phyloP scores from a whole-genome alignment of 2,329 filamentous ascomycete genomes.

The Trichoderma sp. region DNA sequence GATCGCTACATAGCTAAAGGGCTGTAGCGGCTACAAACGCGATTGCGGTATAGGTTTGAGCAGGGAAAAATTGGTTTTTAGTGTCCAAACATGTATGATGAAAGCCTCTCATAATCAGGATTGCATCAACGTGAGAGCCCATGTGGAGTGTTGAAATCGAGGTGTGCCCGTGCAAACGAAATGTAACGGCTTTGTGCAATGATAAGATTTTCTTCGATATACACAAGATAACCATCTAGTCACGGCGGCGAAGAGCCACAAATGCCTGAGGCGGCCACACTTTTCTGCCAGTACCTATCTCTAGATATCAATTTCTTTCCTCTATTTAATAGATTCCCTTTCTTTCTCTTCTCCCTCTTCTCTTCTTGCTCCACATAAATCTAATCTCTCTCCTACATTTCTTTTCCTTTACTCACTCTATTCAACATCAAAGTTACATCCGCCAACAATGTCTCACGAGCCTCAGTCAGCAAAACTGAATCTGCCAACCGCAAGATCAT shows the following conservation, averaged over 20 bases:
- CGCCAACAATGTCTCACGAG: not conserved
- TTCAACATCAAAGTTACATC: not conserved
- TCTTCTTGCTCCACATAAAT: not conserved
- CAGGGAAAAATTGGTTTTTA: not conserved
- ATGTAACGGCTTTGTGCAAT: not conserved
- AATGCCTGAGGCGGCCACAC: not conserved
- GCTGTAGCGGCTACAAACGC: too few relatives aligned
- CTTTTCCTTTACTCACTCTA: not conserved
- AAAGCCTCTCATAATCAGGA: not conserved
- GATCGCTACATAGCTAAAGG: too few relatives aligned
- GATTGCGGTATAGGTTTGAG: too few relatives aligned
- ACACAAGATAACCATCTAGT: not conserved
- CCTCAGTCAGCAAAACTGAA: not conserved
- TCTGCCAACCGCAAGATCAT: not conserved
- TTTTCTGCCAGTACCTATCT: not conserved
- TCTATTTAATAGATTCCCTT: not conserved
- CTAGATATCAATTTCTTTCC: not conserved
- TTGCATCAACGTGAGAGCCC: accelerated
- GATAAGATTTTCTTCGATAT: not conserved
- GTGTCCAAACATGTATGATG: too few relatives aligned
- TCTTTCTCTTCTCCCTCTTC: not conserved
- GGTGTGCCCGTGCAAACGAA: too few relatives aligned
- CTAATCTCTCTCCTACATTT: not conserved
- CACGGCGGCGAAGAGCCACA: not conserved
- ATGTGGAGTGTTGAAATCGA: not conserved